Percentiles rank a stretch among this genome's conserved stretches.
Evolutionary conservation across 805 yeast genomes (phyloP).

Genomic region (Torulaspora quercuum): DNA sequence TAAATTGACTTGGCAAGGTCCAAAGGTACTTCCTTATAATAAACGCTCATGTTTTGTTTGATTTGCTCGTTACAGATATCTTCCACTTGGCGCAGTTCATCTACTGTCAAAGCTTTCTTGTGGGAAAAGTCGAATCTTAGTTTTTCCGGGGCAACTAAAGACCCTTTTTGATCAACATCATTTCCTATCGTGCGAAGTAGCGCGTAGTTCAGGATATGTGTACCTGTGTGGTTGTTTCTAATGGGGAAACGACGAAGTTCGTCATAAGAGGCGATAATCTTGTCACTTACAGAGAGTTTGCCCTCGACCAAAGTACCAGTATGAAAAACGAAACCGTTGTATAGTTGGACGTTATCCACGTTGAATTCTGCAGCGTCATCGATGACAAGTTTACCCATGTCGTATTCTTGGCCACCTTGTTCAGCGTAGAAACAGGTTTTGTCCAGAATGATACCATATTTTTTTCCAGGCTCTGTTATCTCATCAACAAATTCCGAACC

Average conservation of each 20-base stretch:
- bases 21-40: constrained; percentile 77
- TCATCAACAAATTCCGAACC: constrained; percentile 59
- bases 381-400: constrained; percentile 86
- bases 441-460: constrained; percentile 79
- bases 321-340: constrained; percentile 93
- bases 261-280: constrained; percentile 81
- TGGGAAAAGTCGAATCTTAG: constrained; percentile 95
- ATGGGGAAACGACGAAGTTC: constrained; percentile 94
- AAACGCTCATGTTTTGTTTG: constrained; percentile 67
- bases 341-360: constrained; percentile 86
- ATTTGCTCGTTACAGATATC: constrained; percentile 66
- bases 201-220: constrained; percentile 89
- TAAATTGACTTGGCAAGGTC: constrained; percentile 66
- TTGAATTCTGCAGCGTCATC: constrained; percentile 85
- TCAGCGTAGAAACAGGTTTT: constrained; percentile 96
- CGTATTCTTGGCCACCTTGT: constrained; percentile 98
- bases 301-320: constrained; percentile 88
- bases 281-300: constrained; percentile 58
- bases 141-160: constrained; percentile 92
- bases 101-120: constrained; percentile 72
- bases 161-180: constrained; percentile 91
- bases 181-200: constrained; percentile 83
- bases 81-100: constrained; percentile 76
- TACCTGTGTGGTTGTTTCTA: constrained; percentile 97
- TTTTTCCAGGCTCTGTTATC: constrained; percentile 45